Conservation (phyloP, 192 early-diverging fungal genomes). For the Gonapodya prolifera region DNA sequence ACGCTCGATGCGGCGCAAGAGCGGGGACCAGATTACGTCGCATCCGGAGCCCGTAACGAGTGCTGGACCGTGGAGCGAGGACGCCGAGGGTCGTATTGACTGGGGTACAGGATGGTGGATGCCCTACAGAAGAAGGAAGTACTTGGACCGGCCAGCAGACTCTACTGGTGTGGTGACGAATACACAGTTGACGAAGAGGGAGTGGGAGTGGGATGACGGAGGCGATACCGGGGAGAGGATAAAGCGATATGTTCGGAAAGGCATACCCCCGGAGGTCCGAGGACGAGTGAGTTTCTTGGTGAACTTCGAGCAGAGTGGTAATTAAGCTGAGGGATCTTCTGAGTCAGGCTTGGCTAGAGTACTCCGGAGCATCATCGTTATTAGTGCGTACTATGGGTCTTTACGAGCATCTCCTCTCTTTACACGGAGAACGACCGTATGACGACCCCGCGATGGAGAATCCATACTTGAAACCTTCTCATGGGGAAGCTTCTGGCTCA, state of each 20-base stretch:
- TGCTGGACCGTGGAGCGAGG: not conserved
- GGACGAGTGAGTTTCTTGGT: not conserved
- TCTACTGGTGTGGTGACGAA: too few relatives aligned
- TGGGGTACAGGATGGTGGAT: not conserved
- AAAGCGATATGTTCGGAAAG: not conserved
- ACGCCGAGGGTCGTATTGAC: not conserved
- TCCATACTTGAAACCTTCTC: not conserved
- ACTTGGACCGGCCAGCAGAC: too few relatives aligned
- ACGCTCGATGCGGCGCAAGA: not conserved
- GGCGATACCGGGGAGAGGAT: not conserved
- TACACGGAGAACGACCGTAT: not conserved
- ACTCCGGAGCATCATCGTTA: not conserved
- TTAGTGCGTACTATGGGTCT: not conserved
- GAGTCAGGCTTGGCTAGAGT: not conserved
- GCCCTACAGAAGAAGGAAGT: not conserved
- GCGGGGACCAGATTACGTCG: not conserved
- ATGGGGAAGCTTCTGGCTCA: not conserved
- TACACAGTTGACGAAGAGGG: not conserved
- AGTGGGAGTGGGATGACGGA: not conserved
- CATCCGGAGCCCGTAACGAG: not conserved
- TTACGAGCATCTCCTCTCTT: not conserved
- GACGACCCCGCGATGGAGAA: not conserved
- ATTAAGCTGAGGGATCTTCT: not conserved
- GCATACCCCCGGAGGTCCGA: not conserved
- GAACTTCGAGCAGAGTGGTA: not conserved